Base-by-base conservation (phyloP, 2,329 filamentous ascomycete species). In the Zymoseptoria tritici region DNA sequence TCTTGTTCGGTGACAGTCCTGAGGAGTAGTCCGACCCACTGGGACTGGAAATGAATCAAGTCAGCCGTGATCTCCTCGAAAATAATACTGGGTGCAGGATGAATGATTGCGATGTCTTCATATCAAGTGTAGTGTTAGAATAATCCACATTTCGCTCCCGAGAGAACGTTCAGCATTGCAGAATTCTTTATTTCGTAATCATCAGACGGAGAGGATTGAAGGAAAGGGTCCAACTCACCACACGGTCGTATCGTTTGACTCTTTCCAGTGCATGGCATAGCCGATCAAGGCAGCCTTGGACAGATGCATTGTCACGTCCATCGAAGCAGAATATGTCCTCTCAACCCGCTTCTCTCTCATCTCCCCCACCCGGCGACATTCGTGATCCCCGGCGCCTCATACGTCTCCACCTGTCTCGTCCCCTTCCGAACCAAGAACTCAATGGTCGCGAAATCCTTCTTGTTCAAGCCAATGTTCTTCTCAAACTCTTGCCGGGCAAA, bases 371-470 rank as follows among this genome's bases (percentile, higher is more conserved):
- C 67, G 55, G 64, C 67, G 46, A 95, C 86, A 73, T 94, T 90
- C 70, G 85, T 90, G 68, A 96, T 91, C 2, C 87, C 88, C 24
- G 88, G 85, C 5, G 87, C 84, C n/a, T 87, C 84, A 75, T 94
- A 94, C 52, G 86, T 83, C 64, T 96, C 90, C 19, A 97, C 79
- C 72, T 96, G 91, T 52, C 90, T 83, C 49, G 84, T 82, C 21
- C 92, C 92, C 73, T 90, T 93, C 61, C 92, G 83, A 56, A 97
- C 72, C 36, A 96, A 78, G 73, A 90, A 94, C 74, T 97, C 92
- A 59, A 97, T 87, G 5, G 91, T 87, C 16, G 81, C 80, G 74
- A 96, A 96, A 71, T 96, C 91, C 67, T 90, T 91, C 76, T 90
- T 94, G 73, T 89, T 86, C 58, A 95, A 74, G 8, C 74, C 71